Evolutionary conservation across 345 rosid genomes (phyloP), one percentile per base, ranked within the genome.

Genomic region (Hibiscus mutabilis): DNA sequence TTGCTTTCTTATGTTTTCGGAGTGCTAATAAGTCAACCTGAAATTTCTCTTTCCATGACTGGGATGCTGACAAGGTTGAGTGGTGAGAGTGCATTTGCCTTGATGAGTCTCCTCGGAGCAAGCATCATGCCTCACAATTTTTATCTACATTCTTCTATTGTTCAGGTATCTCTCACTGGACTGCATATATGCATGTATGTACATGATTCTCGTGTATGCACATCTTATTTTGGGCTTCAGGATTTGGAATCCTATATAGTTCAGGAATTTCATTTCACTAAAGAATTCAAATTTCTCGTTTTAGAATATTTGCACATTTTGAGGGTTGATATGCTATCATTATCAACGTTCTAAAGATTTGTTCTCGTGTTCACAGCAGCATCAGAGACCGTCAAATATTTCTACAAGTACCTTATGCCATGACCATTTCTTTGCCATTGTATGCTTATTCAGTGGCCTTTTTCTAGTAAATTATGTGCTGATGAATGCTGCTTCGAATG

Each of bases 21-120:
- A 71, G 88, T 92, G 70, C 80, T 96, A 51, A 35, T 83, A 22
- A 87, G 93, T 79, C 98, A 96, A 75, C 88, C 94, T 16, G 99
- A 91, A 78, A 82, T 82, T 68, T 86, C 93, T 59, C 73, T 86
- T 76, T 79, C 93, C 57, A 76, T 78, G 80, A 86, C 75, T 77
- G 91, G 88, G 74, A 67, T 82, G 76, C 78, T 80, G 62, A 75
- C 85, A 68, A 87, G 83, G 77, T 82, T 95, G 56, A 84, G 81
- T 66, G 95, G 86, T 75, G 99, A 91, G 72, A 88, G 89, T 76
- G 79, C 85, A 52, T 91, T 89, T 67, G 84, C 88, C 46, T 58
- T 96, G 76, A 96, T 92, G 96, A 86, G 96, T 86, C 97, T 96
- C 74, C 98, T 96, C 82, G 99, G 98, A 85, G 95, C 99, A 25